Percentiles rank a stretch among this genome's conserved stretches.
Conservation (phyloP, 2,329 filamentous ascomycete species). For the Fusarium lyarnte region DNA sequence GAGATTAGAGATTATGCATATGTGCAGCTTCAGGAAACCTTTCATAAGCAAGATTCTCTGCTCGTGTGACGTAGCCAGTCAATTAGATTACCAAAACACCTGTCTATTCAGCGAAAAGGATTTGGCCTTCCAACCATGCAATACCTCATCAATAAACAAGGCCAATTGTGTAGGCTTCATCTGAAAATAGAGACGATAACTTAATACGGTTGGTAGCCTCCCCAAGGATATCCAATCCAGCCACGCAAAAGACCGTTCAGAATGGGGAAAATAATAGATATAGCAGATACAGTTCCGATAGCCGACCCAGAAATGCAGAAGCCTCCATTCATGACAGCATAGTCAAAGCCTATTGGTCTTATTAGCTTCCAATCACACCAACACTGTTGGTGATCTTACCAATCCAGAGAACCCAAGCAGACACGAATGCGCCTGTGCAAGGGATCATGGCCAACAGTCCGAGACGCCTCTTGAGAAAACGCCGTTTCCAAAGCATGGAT, state of each 20-base stretch:
- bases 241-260: background rate
- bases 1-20: background rate
- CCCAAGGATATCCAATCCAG: background rate
- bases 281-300: background rate
- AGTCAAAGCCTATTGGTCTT: background rate
- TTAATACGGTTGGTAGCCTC: background rate
- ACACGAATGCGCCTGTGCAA: background rate
- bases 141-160: fast-evolving
- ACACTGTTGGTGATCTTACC: fast-evolving
- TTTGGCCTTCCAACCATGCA: fast-evolving
- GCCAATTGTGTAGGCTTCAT: fast-evolving
- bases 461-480: background rate
- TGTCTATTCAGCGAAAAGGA: too few species aligned
- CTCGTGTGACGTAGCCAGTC: background rate
- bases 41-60: background rate
- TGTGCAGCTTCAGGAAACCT: background rate
- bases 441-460: background rate
- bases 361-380: fast-evolving
- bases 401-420: background rate
- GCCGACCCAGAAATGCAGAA: background rate
- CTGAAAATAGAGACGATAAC: fast-evolving
- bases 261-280: background rate
- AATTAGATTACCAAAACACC: background rate
- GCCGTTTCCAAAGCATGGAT: background rate
- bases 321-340: background rate